Evolutionary conservation across 2,329 filamentous ascomycete species (phyloP).

Genomic region (Colletotrichum sp.): DNA sequence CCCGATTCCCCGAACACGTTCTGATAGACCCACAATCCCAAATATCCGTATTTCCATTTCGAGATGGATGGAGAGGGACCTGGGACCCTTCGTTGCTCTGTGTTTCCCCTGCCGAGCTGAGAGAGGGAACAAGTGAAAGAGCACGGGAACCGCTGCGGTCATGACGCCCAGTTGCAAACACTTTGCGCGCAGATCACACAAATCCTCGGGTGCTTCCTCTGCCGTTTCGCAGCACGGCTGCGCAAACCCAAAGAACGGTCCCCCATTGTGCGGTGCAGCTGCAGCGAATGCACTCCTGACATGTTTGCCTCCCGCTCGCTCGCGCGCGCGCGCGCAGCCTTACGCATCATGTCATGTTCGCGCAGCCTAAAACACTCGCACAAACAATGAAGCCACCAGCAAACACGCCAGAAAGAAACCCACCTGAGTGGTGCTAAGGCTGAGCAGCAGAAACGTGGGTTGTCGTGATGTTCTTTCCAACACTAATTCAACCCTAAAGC

Average conservation of each 20-base stretch:
- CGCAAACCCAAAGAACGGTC: background rate
- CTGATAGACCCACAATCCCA: background rate
- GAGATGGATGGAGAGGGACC: background rate
- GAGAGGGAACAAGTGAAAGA: background rate
- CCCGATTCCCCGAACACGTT: background rate
- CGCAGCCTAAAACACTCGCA: background rate
- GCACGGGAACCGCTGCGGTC: slow-evolving; percentile 2
- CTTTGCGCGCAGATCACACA: background rate
- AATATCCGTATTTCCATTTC: background rate
- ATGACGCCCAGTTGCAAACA: background rate
- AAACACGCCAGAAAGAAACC: background rate
- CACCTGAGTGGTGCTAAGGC: background rate
- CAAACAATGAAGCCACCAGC: background rate
- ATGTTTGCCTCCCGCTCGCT: background rate
- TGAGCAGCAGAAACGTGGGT: background rate
- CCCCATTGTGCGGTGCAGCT: background rate
- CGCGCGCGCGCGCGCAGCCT: background rate
- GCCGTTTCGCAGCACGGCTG: background rate
- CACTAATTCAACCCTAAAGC: background rate
- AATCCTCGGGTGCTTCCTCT: background rate
- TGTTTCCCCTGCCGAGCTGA: background rate
- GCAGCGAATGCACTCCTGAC: background rate
- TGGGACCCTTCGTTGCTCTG: background rate
- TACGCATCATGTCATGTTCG: background rate
- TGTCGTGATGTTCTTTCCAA: background rate